These are phyloP conservation scores for Solanum ahanhuiri DNA, from an alignment of 257 asterid species.

Conservation along the genomic window DNA sequence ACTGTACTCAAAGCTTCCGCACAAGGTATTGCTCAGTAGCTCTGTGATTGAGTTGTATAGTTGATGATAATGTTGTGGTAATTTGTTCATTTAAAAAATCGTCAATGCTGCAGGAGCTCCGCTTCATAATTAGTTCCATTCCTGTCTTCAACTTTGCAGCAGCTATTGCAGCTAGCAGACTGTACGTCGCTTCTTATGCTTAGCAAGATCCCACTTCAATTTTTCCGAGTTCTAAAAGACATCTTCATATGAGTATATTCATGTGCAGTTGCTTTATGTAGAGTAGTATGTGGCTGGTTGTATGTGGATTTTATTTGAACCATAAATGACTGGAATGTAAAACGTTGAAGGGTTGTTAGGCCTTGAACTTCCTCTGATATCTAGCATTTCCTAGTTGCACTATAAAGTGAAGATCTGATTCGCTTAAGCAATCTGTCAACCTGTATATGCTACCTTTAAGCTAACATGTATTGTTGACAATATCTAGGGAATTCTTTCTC, in stretches of 20 bases:
- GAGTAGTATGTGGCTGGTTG: not conserved
- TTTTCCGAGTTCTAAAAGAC: not conserved
- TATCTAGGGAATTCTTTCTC: not conserved
- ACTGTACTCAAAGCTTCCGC: constrained; percentile 92
- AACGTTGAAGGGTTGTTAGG: not conserved
- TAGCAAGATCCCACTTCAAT: not conserved
- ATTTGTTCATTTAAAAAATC: not conserved
- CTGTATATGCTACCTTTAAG: not conserved
- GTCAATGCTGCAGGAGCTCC: constrained; percentile 76
- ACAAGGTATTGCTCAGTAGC: constrained; percentile 49
- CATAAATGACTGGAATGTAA: not conserved
- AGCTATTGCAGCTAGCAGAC: constrained; percentile 83
- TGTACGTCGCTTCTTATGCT: constrained; percentile 37
- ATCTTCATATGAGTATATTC: not conserved
- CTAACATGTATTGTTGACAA: not conserved
- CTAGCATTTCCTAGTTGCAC: not conserved
- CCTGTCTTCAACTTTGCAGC: constrained; percentile 90
- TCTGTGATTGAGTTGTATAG: not conserved
- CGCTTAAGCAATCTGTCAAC: not conserved
- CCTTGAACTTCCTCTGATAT: not conserved
- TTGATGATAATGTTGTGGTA: not conserved
- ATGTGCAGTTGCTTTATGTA: not conserved
- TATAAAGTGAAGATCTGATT: not conserved
- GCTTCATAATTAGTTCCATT: constrained; percentile 83
- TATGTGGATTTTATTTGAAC: not conserved